Evolutionary conservation across 345 rosid species (phyloP).

Genomic region (Alliaria petiolata): DNA sequence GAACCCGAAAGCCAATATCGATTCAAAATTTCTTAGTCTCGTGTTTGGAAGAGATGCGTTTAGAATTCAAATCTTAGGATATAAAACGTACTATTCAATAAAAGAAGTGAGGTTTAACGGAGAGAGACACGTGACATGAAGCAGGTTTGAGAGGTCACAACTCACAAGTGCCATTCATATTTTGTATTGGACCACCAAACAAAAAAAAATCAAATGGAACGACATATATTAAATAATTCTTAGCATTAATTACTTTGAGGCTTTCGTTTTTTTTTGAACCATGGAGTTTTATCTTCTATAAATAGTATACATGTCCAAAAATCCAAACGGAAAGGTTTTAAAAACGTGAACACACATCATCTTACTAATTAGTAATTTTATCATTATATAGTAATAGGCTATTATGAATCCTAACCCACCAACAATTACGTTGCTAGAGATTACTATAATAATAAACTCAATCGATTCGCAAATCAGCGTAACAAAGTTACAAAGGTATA

Average conservation of each 20-base stretch:
- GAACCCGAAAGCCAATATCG: not conserved
- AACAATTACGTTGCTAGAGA: too few relatives aligned
- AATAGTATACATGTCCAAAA: too few relatives aligned
- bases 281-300: too few relatives aligned
- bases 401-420: too few relatives aligned
- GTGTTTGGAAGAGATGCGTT: not conserved
- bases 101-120: slow-evolving; percentile 8
- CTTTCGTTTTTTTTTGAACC: not conserved
- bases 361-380: too few relatives aligned
- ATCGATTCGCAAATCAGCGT: too few relatives aligned
- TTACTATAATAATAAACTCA: too few relatives aligned
- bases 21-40: not conserved
- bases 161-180: not conserved
- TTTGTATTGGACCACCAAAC: not conserved
- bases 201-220: not conserved
- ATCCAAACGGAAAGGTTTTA: too few relatives aligned
- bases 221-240: not conserved
- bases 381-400: too few relatives aligned
- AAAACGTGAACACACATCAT: too few relatives aligned
- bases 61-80: not conserved
- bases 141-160: not conserved
- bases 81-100: not conserved
- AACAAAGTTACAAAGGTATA: too few relatives aligned
- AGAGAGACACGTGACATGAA: slow-evolving; percentile 1
- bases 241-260: not conserved